Percentiles rank a stretch among this genome's conserved stretches.
These are phyloP conservation scores for Dipodascus geniculatus DNA, from an alignment of 805 yeast genomes.

Conservation along the genomic window DNA sequence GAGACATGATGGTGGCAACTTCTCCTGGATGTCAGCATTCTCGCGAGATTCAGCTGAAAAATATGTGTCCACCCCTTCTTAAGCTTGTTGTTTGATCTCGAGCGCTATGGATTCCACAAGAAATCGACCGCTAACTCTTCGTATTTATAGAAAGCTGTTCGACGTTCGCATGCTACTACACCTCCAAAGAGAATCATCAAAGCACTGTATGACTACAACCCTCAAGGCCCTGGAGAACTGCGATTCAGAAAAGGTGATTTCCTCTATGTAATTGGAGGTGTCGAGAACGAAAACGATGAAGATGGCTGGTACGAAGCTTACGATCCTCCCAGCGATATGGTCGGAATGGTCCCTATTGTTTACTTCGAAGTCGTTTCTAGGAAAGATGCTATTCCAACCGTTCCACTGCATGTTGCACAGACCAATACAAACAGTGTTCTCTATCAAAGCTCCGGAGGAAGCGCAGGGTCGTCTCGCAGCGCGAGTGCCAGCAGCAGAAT, in stretches of 20 bases:
- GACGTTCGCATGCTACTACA: conserved; percentile 17
- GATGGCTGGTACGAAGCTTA: conserved; percentile 75
- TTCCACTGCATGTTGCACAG: conserved; percentile 14
- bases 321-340: conserved; percentile 64
- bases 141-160: conserved; percentile 6
- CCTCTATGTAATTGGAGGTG: conserved; percentile 55
- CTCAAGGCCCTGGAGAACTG: conserved; percentile 78
- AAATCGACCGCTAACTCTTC: not conserved
- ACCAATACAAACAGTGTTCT: conserved; percentile 11
- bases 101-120: no score
- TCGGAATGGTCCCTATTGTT: conserved; percentile 80
- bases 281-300: conserved; percentile 36
- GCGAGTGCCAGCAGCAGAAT: not conserved
- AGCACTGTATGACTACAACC: conserved; percentile 65
- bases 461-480: conserved; percentile 7
- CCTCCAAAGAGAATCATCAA: conserved; percentile 76
- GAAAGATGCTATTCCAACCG: conserved; percentile 23
- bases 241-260: conserved; percentile 76
- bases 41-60: no score
- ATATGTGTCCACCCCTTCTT: no score
- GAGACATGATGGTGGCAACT: no score
- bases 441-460: conserved; percentile 5
- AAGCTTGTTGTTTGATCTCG: no score
- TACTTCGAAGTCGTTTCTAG: conserved; percentile 62
- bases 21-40: no score